Conservation (phyloP, 306 rosid genomes). For the Citrullus colocynthis region DNA sequence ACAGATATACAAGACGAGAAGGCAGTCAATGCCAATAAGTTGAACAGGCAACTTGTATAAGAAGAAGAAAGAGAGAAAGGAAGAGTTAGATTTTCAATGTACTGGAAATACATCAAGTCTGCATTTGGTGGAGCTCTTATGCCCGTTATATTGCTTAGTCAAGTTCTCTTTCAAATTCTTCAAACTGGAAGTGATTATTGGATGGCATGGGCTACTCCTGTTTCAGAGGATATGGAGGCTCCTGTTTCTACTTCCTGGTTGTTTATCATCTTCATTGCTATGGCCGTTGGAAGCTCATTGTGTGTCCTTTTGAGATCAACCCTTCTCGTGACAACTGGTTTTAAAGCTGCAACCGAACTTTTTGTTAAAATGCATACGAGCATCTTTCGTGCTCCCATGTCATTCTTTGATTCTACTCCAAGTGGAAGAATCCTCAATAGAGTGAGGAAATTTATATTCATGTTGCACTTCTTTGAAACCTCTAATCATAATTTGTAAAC, state of each 20-base stretch:
- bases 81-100: constrained; percentile 49
- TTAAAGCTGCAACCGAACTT: constrained; percentile 57
- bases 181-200: constrained; percentile 88
- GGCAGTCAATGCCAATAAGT: constrained; percentile 19
- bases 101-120: constrained; percentile 62
- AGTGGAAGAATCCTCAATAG: constrained; percentile 73
- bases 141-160: constrained; percentile 55
- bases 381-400: constrained; percentile 81
- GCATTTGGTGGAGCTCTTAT: constrained; percentile 75
- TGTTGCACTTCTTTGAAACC: neutral
- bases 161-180: constrained; percentile 49
- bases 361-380: constrained; percentile 61
- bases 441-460: constrained; percentile 22
- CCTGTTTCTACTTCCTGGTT: constrained; percentile 31
- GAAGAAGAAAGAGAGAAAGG: constrained; percentile 94
- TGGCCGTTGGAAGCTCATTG: constrained; percentile 60
- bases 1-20: constrained; percentile 20
- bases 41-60: constrained; percentile 61
- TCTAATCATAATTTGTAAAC: neutral
- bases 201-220: constrained; percentile 87
- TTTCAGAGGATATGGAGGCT: constrained; percentile 41
- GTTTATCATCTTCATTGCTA: constrained; percentile 36
- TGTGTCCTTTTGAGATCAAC: constrained; percentile 34
- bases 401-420: constrained; percentile 81
- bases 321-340: constrained; percentile 44